Percentiles rank a stretch among this genome's conserved stretches.
These are phyloP conservation scores for Heracleum sosnowskyi DNA, from an alignment of 129 eudicot species.

Conservation along the genomic window DNA sequence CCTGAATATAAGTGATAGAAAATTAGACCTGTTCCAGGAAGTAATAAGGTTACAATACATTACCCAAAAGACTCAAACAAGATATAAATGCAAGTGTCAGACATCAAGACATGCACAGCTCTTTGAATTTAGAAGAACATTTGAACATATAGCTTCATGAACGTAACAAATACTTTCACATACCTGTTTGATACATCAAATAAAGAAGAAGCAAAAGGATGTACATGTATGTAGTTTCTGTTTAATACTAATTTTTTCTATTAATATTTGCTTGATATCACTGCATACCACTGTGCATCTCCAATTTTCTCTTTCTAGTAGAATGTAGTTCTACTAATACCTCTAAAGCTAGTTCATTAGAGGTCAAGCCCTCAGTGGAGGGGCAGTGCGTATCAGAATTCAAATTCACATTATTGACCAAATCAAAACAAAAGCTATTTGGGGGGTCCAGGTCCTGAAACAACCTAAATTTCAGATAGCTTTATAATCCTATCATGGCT, in stretches of 20 bases:
- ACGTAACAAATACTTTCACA: too few species aligned
- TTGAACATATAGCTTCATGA: too few species aligned
- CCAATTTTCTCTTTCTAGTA: neutral
- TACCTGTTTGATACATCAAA: neutral
- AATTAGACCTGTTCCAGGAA: neutral
- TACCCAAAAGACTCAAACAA: neutral
- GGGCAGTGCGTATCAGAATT: neutral
- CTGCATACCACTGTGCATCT: neutral
- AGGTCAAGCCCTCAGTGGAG: neutral
- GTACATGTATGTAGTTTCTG: neutral
- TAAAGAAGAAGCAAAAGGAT: neutral
- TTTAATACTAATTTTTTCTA: neutral
- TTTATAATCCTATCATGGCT: neutral
- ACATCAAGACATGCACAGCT: neutral
- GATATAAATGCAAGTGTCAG: neutral
- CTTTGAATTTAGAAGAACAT: neutral
- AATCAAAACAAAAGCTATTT: neutral
- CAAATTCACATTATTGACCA: neutral
- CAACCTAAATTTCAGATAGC: neutral
- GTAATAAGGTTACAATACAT: conserved; percentile 6
- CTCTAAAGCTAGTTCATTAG: neutral
- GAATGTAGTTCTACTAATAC: neutral
- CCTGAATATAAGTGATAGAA: conserved; percentile 37
- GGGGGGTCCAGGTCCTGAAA: neutral
- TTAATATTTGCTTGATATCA: neutral